Evolutionary conservation across 164 flowering plant species (phyloP).

Genomic region (Nelumbo lutea): DNA sequence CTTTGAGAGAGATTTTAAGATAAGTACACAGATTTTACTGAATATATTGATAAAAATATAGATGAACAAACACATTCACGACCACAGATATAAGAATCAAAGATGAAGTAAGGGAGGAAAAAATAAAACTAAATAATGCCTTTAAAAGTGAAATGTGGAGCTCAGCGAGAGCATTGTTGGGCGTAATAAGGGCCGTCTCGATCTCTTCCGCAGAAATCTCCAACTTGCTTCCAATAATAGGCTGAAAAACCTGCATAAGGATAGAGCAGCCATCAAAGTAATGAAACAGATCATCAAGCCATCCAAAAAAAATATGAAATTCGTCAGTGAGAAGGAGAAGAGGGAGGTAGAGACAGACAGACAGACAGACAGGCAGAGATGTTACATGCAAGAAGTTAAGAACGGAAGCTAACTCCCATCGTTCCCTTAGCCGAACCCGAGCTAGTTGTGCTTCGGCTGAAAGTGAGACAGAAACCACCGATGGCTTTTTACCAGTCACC

Average conservation of each 20-base stretch:
- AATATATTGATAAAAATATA: no score
- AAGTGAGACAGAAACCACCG: not conserved
- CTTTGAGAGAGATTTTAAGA: no score
- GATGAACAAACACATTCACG: no score
- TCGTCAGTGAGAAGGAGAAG: no score
- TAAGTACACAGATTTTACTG: no score
- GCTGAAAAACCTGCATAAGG: slow-evolving; percentile 59
- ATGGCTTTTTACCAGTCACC: not conserved
- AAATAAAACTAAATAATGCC: slow-evolving; percentile 24
- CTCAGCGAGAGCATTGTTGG: slow-evolving; percentile 39
- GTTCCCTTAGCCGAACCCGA: slow-evolving; percentile 42
- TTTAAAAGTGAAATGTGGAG: slow-evolving; percentile 64
- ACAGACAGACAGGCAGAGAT: not conserved
- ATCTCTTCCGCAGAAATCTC: slow-evolving; percentile 83
- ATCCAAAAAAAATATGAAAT: no score
- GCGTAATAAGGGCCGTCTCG: slow-evolving; percentile 57
- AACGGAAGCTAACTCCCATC: slow-evolving; percentile 90
- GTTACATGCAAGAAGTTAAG: slow-evolving; percentile 68
- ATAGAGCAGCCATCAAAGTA: not conserved
- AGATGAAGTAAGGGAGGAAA: not conserved
- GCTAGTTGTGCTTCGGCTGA: slow-evolving; percentile 17
- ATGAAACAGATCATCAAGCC: not conserved
- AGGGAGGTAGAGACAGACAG: not conserved
- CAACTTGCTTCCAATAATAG: slow-evolving; percentile 40
- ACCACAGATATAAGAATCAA: no score